Conservation (phyloP, 2,329 filamentous ascomycete genomes). For the Apiospora rasikravindrae region DNA sequence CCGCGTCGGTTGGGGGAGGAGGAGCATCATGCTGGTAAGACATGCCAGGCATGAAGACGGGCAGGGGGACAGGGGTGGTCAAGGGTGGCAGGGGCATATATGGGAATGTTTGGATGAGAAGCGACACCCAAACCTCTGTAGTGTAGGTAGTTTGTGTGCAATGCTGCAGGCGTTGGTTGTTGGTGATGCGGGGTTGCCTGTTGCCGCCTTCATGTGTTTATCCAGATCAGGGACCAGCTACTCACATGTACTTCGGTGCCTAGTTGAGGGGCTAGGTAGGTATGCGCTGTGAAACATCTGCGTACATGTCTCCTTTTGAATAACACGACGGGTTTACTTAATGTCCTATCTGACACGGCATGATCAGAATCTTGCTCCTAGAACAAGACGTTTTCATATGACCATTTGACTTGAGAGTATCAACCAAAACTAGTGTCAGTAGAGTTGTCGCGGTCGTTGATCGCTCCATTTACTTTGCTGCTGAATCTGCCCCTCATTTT, state of each 20-base stretch:
- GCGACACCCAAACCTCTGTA: not conserved
- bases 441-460: too few relatives aligned
- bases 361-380: not conserved
- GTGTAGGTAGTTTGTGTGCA: not conserved
- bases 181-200: not conserved
- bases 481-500: not conserved
- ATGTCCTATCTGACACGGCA: not conserved
- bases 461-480: too few relatives aligned
- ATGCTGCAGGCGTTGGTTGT: not conserved
- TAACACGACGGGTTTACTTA: not conserved
- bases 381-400: not conserved
- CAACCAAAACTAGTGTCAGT: too few relatives aligned
- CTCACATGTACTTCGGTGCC: not conserved
- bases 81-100: constrained; percentile 37
- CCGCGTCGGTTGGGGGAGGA: constrained; percentile 23
- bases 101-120: not conserved
- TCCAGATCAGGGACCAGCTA: not conserved
- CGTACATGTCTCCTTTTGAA: not conserved
- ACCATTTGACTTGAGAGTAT: not conserved
- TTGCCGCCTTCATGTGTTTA: not conserved
- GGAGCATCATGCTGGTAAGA: constrained; percentile 31
- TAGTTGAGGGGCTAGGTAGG: not conserved
- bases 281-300: not conserved
- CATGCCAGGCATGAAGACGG: constrained; percentile 41
- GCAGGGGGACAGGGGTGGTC: constrained; percentile 39